Base-by-base conservation (phyloP, 2,329 filamentous ascomycete species). In the Diaporthe velutina region DNA sequence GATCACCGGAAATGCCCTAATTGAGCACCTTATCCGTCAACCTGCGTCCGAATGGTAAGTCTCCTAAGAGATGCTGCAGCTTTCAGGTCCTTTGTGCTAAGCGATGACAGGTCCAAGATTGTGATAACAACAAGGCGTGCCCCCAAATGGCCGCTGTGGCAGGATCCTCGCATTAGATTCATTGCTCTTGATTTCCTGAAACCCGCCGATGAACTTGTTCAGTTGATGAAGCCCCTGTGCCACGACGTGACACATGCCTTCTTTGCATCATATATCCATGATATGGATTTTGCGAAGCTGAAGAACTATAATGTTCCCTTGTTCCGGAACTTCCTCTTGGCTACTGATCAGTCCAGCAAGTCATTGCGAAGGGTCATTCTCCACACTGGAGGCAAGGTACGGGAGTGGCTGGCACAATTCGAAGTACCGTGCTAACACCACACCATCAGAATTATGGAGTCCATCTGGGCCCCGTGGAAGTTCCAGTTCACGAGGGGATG, bases 371-470 rank as follows among this genome's bases (percentile, higher is more conserved):
- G 76, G 2, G 68, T 77, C n/a, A 60, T 67, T 10, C 57, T 76
- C 25, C 74, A 75, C 12, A 77, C 76, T 48, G 76, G 76, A 30
- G 71, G 74, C 50, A 77, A 77, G 68, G 76, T 76, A 64, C 4
- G 48, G 2, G 28, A 38, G 25, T 33, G 4, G 5, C 4, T 10
- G 35, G 33, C n/a, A 45, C 15, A 58, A 6, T 7, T 13, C 19
- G 17, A 25, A 42, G 8, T 66, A 15, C 0, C 35, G 38, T 10
- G 35, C 28, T 84, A 84, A 82, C 1, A 85, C 85, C 15, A 78
- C 13, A 15, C 33, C 12, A 80, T 38, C 86, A 88, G 77, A 84
- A 88, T 72, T 88, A 88, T 75, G 85, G 85, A 22, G 84, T 88
- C 3, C 87, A 88, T 73, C 80, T 88, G 1, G 86, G 86, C 1